These are phyloP conservation scores for Globisporangium abappressorium DNA, from an alignment of 352 stramenopile genomes.

Conservation along the genomic window DNA sequence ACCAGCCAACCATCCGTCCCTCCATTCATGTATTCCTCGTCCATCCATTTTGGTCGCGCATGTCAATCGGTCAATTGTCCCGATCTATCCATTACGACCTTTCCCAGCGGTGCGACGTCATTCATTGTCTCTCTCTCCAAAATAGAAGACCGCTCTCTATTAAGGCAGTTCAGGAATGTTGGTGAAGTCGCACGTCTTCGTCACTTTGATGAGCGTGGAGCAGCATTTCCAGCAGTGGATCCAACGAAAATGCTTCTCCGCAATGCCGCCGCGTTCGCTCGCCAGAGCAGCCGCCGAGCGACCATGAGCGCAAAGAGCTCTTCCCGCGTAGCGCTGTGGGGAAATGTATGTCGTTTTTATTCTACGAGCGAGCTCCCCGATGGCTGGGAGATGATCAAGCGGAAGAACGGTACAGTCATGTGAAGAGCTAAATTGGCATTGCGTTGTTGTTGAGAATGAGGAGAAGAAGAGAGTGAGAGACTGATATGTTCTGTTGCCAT, in stretches of 20 bases:
- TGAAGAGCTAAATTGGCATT: neutral
- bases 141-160: conserved; percentile 2
- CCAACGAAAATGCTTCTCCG: conserved; percentile 5
- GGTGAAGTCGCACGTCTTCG: neutral
- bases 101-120: neutral
- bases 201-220: conserved; percentile 3
- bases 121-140: neutral
- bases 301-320: neutral
- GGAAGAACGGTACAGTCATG: conserved; percentile 44
- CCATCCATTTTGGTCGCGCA: conserved; percentile 7
- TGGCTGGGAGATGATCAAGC: conserved; percentile 59
- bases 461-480: neutral
- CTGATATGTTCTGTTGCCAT: neutral
- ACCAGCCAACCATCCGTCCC: neutral
- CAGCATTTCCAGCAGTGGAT: neutral
- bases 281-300: neutral
- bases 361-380: conserved; percentile 27
- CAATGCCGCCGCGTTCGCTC: conserved; percentile 1
- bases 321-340: neutral
- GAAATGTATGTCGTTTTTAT: neutral
- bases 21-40: neutral
- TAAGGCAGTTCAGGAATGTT: neutral
- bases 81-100: neutral
- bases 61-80: conserved; percentile 3
- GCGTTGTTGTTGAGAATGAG: neutral